phyloP scores from a whole-genome alignment of 257 asterid genomes.

The Solanum ahanhuiri region DNA sequence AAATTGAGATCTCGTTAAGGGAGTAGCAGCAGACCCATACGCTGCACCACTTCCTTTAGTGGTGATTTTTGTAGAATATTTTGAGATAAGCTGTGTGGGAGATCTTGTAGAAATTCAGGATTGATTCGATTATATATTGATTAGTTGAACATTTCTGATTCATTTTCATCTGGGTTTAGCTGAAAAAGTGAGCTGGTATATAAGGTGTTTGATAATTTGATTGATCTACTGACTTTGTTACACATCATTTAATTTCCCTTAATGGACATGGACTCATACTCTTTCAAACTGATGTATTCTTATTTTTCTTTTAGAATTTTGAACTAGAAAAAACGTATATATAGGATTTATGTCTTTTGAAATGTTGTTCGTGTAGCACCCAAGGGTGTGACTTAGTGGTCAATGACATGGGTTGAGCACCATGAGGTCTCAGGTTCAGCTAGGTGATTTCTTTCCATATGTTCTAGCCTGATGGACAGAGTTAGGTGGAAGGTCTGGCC shows the following conservation, averaged over 20 bases:
- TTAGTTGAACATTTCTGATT: background rate
- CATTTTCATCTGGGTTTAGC: background rate
- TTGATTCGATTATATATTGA: background rate
- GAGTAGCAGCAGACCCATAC: background rate
- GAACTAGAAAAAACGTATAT: too few species aligned
- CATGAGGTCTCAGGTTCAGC: background rate
- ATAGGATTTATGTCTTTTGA: too few species aligned
- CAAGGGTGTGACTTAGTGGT: background rate
- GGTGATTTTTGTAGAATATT: background rate
- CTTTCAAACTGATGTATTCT: background rate
- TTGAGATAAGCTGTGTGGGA: background rate
- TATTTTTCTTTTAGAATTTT: too few species aligned
- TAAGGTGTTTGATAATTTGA: background rate
- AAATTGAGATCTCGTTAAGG: background rate
- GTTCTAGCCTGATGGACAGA: too few species aligned
- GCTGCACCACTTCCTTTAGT: background rate
- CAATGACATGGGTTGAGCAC: background rate
- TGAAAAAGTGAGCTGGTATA: background rate
- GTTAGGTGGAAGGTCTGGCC: background rate
- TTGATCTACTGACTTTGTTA: background rate
- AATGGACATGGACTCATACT: background rate
- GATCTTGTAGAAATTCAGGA: background rate
- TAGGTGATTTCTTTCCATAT: background rate
- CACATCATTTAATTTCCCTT: background rate
- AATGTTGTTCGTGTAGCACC: background rate